Percentiles rank a stretch among this genome's conserved stretches.
phyloP scores from a whole-genome alignment of 495 filamentous ascomycete species.

The Corynascus novoguineensis region DNA sequence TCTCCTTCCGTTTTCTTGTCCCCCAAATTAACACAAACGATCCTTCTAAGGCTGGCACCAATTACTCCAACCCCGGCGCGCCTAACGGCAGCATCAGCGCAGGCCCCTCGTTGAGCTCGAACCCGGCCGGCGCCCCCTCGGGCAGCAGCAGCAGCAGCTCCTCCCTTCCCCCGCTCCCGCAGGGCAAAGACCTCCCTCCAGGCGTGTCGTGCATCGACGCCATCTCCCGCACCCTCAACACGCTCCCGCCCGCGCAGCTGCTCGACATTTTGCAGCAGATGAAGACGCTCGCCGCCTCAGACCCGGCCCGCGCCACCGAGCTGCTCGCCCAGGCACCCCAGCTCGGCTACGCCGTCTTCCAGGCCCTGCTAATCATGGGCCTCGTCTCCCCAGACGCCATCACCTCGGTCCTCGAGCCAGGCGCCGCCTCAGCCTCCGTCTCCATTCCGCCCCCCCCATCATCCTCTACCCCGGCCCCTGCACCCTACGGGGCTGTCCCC shows the following conservation, averaged over 20 bases:
- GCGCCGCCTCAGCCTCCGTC: no score
- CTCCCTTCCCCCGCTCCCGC: constrained; percentile 71
- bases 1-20: not conserved
- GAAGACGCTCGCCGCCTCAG: constrained; percentile 75
- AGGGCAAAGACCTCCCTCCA: constrained; percentile 74
- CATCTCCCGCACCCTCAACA: constrained; percentile 81
- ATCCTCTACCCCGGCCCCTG: constrained; percentile 55
- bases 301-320: constrained; percentile 80
- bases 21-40: not conserved
- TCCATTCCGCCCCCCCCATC: no score
- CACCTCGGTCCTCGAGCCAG: constrained; percentile 44
- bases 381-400: constrained; percentile 66
- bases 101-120: constrained; percentile 25
- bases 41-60: not conserved
- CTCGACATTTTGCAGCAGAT: constrained; percentile 93
- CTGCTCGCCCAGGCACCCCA: constrained; percentile 86
- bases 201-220: constrained; percentile 80
- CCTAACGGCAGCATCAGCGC: constrained; percentile 14
- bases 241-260: constrained; percentile 79
- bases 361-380: constrained; percentile 86
- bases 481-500: constrained; percentile 13
- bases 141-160: constrained; percentile 16
- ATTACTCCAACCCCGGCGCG: constrained; percentile 17
- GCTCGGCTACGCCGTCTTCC: constrained; percentile 92
- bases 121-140: constrained; percentile 12